Conservation (phyloP, 225 moss, liverwort and hornwort species). For the Ulota crispa region DNA sequence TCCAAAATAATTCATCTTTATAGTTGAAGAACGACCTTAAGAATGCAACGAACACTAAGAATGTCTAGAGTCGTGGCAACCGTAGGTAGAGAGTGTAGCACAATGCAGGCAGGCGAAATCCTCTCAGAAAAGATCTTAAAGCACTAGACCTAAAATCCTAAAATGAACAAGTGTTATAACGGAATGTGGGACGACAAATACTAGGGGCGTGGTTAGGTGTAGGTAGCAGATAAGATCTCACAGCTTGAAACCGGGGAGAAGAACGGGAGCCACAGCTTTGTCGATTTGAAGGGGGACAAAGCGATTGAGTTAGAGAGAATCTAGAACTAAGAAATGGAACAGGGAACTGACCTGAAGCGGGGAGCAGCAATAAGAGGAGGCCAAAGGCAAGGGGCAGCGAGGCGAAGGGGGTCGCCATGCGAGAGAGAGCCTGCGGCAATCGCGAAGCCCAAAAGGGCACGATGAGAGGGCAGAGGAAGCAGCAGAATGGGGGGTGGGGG, state of each 20-base stretch:
- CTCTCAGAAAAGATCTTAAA: neutral
- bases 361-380: constrained; percentile 29
- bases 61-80: neutral
- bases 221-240: constrained; percentile 15
- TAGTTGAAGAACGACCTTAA: neutral
- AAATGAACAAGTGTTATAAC: neutral
- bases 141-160: constrained; percentile 11
- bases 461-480: neutral
- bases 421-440: constrained; percentile 34
- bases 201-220: neutral
- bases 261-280: neutral
- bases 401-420: constrained; percentile 32
- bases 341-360: constrained; percentile 28
- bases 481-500: neutral
- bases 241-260: constrained; percentile 34
- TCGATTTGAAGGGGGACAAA: neutral
- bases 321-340: neutral
- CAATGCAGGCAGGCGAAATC: neutral
- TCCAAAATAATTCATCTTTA: neutral
- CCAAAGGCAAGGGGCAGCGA: constrained; percentile 16
- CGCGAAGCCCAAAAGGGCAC: constrained; percentile 29
- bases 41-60: neutral
- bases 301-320: neutral
- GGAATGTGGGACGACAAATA: neutral
- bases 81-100: neutral